Conservation (phyloP, 805 yeast species). For the Teunomyces pallodes region DNA sequence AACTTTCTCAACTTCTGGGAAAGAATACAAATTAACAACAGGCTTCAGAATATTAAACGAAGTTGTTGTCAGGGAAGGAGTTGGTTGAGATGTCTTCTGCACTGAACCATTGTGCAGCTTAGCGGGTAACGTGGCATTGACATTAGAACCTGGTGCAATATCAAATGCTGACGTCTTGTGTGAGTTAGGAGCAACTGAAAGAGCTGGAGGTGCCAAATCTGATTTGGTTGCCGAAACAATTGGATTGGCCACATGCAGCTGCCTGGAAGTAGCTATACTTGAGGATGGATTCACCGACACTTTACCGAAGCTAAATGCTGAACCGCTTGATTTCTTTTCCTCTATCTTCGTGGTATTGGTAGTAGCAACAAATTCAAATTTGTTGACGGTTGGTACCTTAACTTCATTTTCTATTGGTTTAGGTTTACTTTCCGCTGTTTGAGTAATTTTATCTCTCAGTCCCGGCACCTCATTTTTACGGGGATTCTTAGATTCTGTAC, state of each 20-base stretch:
- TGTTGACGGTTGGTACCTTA: neutral
- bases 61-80: neutral
- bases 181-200: neutral
- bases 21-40: slow-evolving; percentile 10
- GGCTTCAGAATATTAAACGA: neutral
- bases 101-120: neutral
- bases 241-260: neutral
- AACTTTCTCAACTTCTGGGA: slow-evolving; percentile 23
- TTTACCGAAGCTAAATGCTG: neutral
- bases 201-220: neutral
- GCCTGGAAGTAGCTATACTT: neutral
- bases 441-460: neutral
- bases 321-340: neutral
- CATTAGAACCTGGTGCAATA: neutral
- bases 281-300: neutral
- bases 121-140: neutral
- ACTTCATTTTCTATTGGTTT: neutral
- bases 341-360: neutral
- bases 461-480: neutral
- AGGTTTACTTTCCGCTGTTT: neutral
- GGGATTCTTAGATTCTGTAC: neutral
- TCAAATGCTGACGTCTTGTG: neutral
- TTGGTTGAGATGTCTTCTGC: neutral
- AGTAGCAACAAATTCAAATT: neutral
- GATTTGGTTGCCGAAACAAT: neutral